Percentiles rank a stretch among this genome's conserved stretches.
Evolutionary conservation across 352 stramenopile species (phyloP).

Genomic region (Plasmopara muralis): DNA sequence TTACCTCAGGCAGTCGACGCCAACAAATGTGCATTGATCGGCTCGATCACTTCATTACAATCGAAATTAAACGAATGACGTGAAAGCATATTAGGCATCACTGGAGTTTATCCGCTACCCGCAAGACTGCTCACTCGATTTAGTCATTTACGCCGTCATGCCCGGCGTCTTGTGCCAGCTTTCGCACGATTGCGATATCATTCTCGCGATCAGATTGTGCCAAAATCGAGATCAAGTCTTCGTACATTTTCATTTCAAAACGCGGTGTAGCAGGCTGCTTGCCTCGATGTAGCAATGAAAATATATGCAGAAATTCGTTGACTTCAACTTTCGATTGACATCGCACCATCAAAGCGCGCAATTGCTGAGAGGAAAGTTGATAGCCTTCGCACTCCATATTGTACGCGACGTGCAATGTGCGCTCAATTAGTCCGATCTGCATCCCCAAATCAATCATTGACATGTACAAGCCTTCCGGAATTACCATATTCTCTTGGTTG

Average conservation of each 20-base stretch:
- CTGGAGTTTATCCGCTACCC: neutral
- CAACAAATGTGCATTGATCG: no score
- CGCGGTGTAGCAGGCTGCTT: constrained; percentile 22
- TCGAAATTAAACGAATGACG: neutral
- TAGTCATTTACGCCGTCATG: constrained; percentile 8
- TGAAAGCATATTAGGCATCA: neutral
- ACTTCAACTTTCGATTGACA: constrained; percentile 45
- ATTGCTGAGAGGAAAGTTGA: constrained; percentile 36
- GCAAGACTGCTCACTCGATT: neutral
- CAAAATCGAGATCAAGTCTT: constrained; percentile 44
- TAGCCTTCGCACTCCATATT: constrained; percentile 83
- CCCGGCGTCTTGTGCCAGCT: constrained; percentile 28
- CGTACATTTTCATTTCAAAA: constrained; percentile 52
- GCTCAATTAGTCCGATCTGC: constrained; percentile 47
- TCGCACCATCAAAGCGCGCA: constrained; percentile 41
- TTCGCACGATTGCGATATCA: constrained; percentile 32
- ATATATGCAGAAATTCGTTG: constrained; percentile 49
- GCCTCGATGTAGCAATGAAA: constrained; percentile 61
- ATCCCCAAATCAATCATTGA: constrained; percentile 58
- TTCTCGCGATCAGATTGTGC: constrained; percentile 41
- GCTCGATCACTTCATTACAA: no score
- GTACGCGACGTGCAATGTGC: constrained; percentile 66
- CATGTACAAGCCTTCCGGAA: constrained; percentile 54
- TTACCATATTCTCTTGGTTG: constrained; percentile 28
- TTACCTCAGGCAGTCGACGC: no score